phyloP scores from a whole-genome alignment of 2,329 filamentous ascomycete species.

The Verticillium nonalfalfae region DNA sequence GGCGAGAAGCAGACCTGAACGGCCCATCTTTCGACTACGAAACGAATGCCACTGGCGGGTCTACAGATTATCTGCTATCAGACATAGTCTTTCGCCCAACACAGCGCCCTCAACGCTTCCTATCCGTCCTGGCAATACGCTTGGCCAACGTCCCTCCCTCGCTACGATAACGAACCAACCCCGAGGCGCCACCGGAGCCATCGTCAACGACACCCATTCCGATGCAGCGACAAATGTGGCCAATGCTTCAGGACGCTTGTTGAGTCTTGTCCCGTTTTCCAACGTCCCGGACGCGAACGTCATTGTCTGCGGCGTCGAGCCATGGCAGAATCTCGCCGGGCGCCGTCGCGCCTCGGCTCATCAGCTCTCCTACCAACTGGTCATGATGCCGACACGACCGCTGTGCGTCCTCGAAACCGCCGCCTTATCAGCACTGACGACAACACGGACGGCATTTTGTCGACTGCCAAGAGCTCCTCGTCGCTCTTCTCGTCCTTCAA shows the following conservation, averaged over 20 bases:
- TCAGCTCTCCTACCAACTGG: slow-evolving; percentile 36
- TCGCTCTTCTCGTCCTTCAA: slow-evolving; percentile 21
- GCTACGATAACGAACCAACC: neutral
- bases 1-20: neutral
- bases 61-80: neutral
- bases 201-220: neutral
- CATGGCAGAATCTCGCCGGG: slow-evolving; percentile 13
- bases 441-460: slow-evolving; percentile 16
- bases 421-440: slow-evolving; percentile 29
- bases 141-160: neutral
- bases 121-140: neutral
- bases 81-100: neutral
- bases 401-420: slow-evolving; percentile 44
- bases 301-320: slow-evolving; percentile 4
- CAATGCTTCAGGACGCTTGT: slow-evolving; percentile 1
- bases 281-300: slow-evolving; percentile 6
- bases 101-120: neutral
- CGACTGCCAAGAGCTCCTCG: slow-evolving; percentile 16
- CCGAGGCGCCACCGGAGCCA: neutral
- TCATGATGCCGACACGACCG: slow-evolving; percentile 30
- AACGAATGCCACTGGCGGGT: too few species aligned
- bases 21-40: neutral
- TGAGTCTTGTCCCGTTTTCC: slow-evolving; percentile 6
- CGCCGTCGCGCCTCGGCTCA: slow-evolving; percentile 34
- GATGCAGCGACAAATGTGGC: neutral